A percentile compares a stretch with the other conserved stretches of the same genome.
phyloP scores from a whole-genome alignment of 1,139 yeast genomes.

The Candida sanyaensis region DNA sequence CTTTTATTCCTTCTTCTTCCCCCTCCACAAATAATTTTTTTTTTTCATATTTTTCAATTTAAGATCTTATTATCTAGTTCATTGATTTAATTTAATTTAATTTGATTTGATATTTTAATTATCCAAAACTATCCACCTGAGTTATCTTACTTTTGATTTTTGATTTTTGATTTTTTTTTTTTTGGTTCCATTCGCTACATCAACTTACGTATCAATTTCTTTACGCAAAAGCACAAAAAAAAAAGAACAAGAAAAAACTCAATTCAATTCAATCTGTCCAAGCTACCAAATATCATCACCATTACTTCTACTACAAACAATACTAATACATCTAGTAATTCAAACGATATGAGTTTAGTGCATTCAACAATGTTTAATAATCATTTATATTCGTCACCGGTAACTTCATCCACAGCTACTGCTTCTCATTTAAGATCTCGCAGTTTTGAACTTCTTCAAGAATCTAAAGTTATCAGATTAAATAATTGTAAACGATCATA shows the following conservation, averaged over 20 bases:
- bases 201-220: neutral
- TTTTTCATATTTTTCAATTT: neutral
- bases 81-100: too few species aligned
- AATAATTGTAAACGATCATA: slow-evolving; percentile 25
- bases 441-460: slow-evolving; percentile 30
- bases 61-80: neutral
- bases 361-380: slow-evolving; percentile 33
- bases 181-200: neutral
- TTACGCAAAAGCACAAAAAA: neutral
- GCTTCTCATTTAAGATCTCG: slow-evolving; percentile 35
- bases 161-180: too few species aligned
- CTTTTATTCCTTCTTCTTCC: too few species aligned
- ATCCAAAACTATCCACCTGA: neutral
- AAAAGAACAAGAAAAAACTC: too few species aligned
- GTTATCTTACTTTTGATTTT: too few species aligned
- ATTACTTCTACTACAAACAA: neutral
- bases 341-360: slow-evolving; percentile 22
- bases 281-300: slow-evolving; percentile 2
- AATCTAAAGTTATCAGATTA: slow-evolving; percentile 13
- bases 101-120: neutral
- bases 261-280: neutral
- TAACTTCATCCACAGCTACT: slow-evolving; percentile 11
- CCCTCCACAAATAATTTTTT: neutral
- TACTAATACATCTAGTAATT: slow-evolving; percentile 2
- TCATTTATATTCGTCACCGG: slow-evolving; percentile 17